Evolutionary conservation across 1,139 yeast genomes (phyloP).

Genomic region (Candida tropicalis): DNA sequence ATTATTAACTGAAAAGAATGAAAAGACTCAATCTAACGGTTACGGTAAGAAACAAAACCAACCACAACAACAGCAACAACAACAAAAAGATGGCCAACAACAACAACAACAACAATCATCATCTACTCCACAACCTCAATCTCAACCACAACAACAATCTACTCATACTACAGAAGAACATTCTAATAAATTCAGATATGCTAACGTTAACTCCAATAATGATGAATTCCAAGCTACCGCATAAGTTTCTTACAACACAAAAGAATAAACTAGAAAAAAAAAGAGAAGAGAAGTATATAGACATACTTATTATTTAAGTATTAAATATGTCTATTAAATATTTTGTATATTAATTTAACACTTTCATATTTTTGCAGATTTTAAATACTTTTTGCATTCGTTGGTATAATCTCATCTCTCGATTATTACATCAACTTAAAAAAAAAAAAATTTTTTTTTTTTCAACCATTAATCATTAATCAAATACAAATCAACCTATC

Average conservation of each 20-base stretch:
- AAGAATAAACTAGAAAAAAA: not conserved
- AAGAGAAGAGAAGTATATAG: not conserved
- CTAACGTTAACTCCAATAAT: constrained; percentile 48
- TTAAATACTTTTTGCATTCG: not conserved
- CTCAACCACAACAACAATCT: constrained; percentile 25
- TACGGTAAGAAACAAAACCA: constrained; percentile 47
- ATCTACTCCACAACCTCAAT: constrained; percentile 28
- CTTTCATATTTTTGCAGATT: not conserved
- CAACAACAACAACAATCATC: constrained; percentile 26
- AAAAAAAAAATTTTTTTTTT: constrained; percentile 1
- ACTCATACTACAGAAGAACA: constrained; percentile 30
- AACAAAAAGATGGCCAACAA: constrained; percentile 37
- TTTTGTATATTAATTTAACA: too few species aligned
- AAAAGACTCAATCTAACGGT: constrained; percentile 79
- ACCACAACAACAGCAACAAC: constrained; percentile 39
- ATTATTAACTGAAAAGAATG: constrained; percentile 81
- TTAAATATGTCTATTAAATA: not conserved
- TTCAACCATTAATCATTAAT: constrained; percentile 3
- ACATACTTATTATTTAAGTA: constrained; percentile 2
- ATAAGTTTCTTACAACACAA: constrained; percentile 14
- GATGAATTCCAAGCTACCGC: constrained; percentile 48
- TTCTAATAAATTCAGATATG: constrained; percentile 47
- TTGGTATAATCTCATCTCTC: not conserved
- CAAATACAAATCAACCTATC: constrained; percentile 2
- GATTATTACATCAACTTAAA: not conserved